Percentiles rank a stretch among this genome's conserved stretches.
These are phyloP conservation scores for Protomyces inouyei DNA, from an alignment of 1,139 yeast genomes.

Conservation along the genomic window DNA sequence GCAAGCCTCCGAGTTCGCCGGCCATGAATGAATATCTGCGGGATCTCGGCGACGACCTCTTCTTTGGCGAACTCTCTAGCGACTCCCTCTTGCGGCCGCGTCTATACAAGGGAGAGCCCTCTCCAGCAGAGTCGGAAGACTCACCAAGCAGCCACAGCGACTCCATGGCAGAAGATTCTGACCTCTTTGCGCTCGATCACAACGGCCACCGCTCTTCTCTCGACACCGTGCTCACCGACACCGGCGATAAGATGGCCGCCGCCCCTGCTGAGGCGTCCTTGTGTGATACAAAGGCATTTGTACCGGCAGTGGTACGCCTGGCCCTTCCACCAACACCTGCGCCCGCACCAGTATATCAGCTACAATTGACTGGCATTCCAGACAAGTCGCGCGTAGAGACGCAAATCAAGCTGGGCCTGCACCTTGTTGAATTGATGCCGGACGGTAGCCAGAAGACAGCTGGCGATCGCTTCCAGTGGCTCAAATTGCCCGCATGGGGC, in stretches of 20 bases:
- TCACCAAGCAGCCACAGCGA: conserved; percentile 20
- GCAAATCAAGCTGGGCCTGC: conserved; percentile 71
- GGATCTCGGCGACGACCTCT: conserved; percentile 17
- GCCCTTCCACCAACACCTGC: not conserved
- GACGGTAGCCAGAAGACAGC: conserved; percentile 35
- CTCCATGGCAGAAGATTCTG: conserved; percentile 13
- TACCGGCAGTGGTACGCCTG: not conserved
- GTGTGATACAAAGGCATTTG: not conserved
- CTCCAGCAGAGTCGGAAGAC: conserved; percentile 5
- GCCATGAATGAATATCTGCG: not conserved
- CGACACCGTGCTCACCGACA: not conserved
- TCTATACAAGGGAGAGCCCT: conserved; percentile 4
- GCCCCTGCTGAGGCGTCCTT: not conserved
- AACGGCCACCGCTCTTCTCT: not conserved
- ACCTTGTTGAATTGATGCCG: conserved; percentile 63
- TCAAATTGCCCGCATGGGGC: conserved; percentile 80
- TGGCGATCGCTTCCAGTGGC: conserved; percentile 37
- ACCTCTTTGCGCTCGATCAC: not conserved
- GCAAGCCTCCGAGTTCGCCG: not conserved
- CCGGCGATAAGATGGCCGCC: not conserved
- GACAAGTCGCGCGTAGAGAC: conserved; percentile 86
- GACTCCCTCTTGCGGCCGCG: conserved; percentile 7
- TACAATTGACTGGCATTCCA: conserved; percentile 63
- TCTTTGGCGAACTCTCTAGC: conserved; percentile 4
- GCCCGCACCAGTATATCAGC: conserved; percentile 41